Percentiles rank a stretch among this genome's conserved stretches.
phyloP scores from a whole-genome alignment of 1,284 basidiomycete genomes.

The Leccinum pachyderme region DNA sequence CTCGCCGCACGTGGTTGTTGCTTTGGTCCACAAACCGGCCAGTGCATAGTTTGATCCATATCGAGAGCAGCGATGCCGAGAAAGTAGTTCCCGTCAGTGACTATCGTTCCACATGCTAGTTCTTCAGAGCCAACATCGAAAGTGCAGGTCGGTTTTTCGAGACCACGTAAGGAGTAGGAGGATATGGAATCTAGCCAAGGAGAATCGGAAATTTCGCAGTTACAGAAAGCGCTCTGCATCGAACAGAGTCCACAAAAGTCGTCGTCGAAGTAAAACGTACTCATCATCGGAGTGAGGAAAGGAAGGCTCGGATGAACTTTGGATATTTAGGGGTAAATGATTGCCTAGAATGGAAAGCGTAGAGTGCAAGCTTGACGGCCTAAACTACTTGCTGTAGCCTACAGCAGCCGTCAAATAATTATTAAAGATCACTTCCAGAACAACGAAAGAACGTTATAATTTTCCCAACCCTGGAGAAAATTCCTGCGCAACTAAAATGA shows the following conservation, averaged over 20 bases:
- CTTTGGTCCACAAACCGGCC: not conserved
- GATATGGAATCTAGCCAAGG: slow-evolving; percentile 13
- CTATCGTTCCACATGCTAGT: not conserved
- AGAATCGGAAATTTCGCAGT: slow-evolving; percentile 4
- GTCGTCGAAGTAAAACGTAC: not conserved
- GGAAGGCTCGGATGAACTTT: not conserved
- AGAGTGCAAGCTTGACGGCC: no score
- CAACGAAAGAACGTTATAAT: not conserved
- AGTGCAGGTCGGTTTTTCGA: not conserved
- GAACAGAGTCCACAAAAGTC: slow-evolving; percentile 13
- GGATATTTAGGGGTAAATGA: not conserved
- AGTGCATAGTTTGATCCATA: not conserved
- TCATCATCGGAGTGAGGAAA: slow-evolving; percentile 14
- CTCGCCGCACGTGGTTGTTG: not conserved
- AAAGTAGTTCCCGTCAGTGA: not conserved
- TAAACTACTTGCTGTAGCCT: not conserved
- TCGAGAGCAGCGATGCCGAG: not conserved
- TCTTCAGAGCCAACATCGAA: not conserved
- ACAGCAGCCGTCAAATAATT: no score
- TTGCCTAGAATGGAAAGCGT: slow-evolving; percentile 8
- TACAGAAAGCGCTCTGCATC: slow-evolving; percentile 1
- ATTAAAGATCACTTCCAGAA: not conserved
- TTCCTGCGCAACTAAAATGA: not conserved
- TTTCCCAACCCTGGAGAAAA: not conserved
- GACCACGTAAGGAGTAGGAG: not conserved